Evolutionary conservation across 1,139 yeast species (phyloP), one percentile per base, ranked within the genome.

Genomic region (Yamadazyma conglobata): DNA sequence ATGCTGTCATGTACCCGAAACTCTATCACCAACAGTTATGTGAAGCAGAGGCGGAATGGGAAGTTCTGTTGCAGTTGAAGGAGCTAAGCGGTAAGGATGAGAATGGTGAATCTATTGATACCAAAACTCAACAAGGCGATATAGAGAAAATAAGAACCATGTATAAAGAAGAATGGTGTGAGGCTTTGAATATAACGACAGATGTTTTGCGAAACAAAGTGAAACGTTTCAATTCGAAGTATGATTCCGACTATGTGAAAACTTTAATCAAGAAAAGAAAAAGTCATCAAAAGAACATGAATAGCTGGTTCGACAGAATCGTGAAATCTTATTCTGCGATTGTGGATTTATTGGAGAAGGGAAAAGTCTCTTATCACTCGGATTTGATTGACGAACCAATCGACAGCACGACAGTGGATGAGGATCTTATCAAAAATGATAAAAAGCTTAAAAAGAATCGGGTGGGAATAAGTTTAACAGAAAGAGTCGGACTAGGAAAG

Each of bases 31-130:
- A 54, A 26, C 29, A 45, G n/a, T 43, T 54, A 17, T 30, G 58
- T 53, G 4, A 39, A 39, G n/a, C 9, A 9, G 47, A 44, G 24
- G 47, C 43, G 7, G n/a, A 44, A 3, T 67, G 70, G 70, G 77
- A 70, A 35, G 43, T 39, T 24, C 28, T 58, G 27, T 21, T 56
- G 15, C 43, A 42, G 4, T 18, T 37, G 19, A 44, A 28, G 11
- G 4, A 5, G 6, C 6, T 22, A 3, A 23, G 27, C 19, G 27
- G 28, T 3, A n/a, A 16, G 4, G 34, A 22, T 8, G 29, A 32
- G 22, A 13, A 17, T 10, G 36, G 21, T 6, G 29, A 27, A 6
- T 17, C 22, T 18, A 18, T 28, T 5, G 5, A 17, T 13, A 32
- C 32, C 6, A 16, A 24, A 12, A 28, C 28, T 23, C 10, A 3